Base-by-base conservation (phyloP, 768 basidiomycete species). In the Gymnopilus junonius region DNA sequence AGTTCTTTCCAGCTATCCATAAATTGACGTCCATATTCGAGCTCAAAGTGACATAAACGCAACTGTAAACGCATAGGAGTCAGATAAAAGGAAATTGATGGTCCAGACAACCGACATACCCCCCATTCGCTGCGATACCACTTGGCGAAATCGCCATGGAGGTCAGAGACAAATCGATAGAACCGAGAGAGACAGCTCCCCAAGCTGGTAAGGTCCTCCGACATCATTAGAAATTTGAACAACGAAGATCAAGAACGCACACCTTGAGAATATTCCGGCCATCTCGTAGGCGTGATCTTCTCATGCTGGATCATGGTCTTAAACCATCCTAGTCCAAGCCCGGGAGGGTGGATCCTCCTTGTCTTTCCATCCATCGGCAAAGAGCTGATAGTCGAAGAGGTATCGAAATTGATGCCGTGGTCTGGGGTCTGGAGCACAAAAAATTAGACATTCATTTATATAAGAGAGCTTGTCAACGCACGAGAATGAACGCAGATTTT, bases 21-120 rank as follows among this genome's bases (percentile, higher is more conserved):
- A 94, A 76, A 14, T 84, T 82, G 25, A 93, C 73, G 72, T 94
- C 91, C 83, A 90, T 82, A 66, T 93, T 93, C 15, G 91, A 88
- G 61, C 83, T 92, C 61, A 93, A 77, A 20, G 86, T 78, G 2
- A 85, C 90, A 54, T 92, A 70, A 25, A 93, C 73, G 65, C 91
- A 92, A 58, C 92, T 93, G 63, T 39, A 66, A 62, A 35, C n/a
- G n/a, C n/a, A n/a, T n/a, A 23, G 58, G 34, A 56, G 23, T 43
- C 10, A 25, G 29, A 40, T n/a, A 3, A 63, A 23, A 17, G 53
- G n/a, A 15, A 39, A 37, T 14, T 4, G n/a, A 10, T 20, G 14
- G 54, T 17, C 20, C 27, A 17, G 21, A 29, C 7, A 27, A 27
- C 15, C 4, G 12, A 63, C 79, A 63, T 69, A 91, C 91, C 91